A percentile compares a stretch with the other conserved stretches of the same genome.
These are phyloP conservation scores for Arthrobotrys conoides DNA, from an alignment of 2,329 filamentous ascomycete genomes.

Conservation along the genomic window DNA sequence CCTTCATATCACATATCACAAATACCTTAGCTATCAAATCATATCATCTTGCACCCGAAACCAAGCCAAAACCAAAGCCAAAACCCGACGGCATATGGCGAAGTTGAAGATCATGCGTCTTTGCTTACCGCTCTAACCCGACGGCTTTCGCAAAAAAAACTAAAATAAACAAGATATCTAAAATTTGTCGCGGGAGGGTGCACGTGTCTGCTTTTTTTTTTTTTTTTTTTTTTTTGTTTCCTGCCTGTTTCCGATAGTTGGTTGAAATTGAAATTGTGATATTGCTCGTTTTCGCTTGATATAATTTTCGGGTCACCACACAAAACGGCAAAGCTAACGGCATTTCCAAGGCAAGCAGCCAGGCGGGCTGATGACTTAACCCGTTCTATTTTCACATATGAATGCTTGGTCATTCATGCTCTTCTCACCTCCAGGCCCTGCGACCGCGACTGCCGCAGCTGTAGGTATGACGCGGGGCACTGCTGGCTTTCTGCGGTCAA, in stretches of 20 bases:
- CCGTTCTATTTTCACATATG: constrained; percentile 47
- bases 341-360: constrained; percentile 19
- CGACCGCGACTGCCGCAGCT: constrained; percentile 31
- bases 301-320: constrained; percentile 43
- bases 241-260: constrained; percentile 19
- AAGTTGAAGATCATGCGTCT: constrained; percentile 17
- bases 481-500: constrained; percentile 47
- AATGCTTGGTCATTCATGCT: constrained; percentile 61
- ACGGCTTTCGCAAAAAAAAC: constrained; percentile 36
- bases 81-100: constrained; percentile 20
- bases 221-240: no score
- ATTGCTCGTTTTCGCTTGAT: constrained; percentile 20
- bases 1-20: constrained; percentile 39
- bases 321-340: constrained; percentile 27
- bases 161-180: no score
- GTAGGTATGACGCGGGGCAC: constrained; percentile 58
- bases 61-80: constrained; percentile 19
- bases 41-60: constrained; percentile 18
- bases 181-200: constrained; percentile 26
- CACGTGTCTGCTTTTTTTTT: constrained; percentile 36
- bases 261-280: background rate
- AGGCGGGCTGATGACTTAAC: constrained; percentile 55
- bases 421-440: constrained; percentile 32
- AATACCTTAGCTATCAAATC: no score
- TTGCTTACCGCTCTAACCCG: constrained; percentile 41